These are phyloP conservation scores for Esteya vermicola DNA, from an alignment of 2,329 filamentous ascomycete genomes.

Conservation along the genomic window DNA sequence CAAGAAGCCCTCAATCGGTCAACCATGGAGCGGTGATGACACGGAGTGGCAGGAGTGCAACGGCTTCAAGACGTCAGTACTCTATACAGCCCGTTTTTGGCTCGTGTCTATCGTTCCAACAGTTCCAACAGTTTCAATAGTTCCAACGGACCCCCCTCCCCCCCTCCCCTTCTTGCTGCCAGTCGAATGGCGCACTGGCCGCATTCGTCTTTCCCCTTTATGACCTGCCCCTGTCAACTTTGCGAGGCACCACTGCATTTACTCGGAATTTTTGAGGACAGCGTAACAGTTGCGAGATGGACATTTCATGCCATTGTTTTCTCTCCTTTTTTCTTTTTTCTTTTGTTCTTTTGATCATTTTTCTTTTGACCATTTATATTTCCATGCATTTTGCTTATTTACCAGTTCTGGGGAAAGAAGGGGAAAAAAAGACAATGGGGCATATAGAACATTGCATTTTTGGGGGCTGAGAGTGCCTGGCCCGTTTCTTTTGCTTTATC, in stretches of 20 bases:
- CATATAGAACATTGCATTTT: slow-evolving; percentile 2
- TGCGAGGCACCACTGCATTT: no score
- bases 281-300: neutral
- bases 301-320: neutral
- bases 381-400: neutral
- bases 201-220: neutral
- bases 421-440: neutral
- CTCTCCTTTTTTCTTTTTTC: neutral
- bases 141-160: no score
- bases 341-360: neutral
- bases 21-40: slow-evolving; percentile 44
- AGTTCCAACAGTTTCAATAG: no score
- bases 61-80: no score
- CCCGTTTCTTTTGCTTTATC: neutral
- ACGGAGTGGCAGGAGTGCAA: no score
- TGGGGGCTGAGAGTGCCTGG: neutral
- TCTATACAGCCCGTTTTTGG: no score
- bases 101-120: no score
- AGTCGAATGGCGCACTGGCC: no score
- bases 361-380: neutral
- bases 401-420: neutral
- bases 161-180: neutral
- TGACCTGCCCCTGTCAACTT: no score
- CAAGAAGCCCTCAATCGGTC: slow-evolving; percentile 76
- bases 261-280: neutral